Percentiles rank a stretch among this genome's conserved stretches.
Evolutionary conservation across 2,329 filamentous ascomycete genomes (phyloP).

Genomic region (Fusarium concolor): DNA sequence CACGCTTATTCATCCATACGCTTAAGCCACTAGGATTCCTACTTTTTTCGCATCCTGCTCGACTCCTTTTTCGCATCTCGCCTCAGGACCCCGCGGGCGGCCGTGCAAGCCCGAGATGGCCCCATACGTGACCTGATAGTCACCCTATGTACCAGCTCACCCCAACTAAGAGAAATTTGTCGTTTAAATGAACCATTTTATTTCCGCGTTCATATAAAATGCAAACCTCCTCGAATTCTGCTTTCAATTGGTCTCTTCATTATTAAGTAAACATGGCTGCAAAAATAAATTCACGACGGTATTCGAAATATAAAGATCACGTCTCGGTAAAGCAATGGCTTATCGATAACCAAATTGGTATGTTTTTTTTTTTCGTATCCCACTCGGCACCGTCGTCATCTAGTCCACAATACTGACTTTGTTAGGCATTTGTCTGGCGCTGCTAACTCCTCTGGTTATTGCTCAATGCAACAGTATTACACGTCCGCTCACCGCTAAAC

Average conservation of each 20-base stretch:
- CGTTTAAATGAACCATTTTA: not conserved
- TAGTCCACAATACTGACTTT: conserved; percentile 19
- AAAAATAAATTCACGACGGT: not conserved
- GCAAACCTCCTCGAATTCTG: accelerated
- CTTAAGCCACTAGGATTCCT: not conserved
- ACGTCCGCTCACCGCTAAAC: conserved; percentile 80
- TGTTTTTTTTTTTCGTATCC: not conserved
- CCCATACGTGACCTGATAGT: conserved; percentile 10
- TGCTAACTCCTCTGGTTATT: conserved; percentile 82
- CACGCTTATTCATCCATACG: not conserved
- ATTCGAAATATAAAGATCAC: not conserved
- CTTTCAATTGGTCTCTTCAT: not conserved
- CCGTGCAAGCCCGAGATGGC: conserved; percentile 3
- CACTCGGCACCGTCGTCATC: not conserved
- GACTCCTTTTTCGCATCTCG: not conserved
- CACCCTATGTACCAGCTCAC: not conserved
- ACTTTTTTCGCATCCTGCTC: conserved; percentile 4
- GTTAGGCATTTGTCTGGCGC: conserved; percentile 83
- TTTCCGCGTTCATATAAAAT: not conserved
- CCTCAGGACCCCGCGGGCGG: not conserved
- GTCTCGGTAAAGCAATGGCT: conserved; percentile 18
- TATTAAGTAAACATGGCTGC: not conserved
- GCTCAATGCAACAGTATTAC: conserved; percentile 85
- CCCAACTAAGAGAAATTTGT: not conserved
- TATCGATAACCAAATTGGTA: conserved; percentile 29